Conservation (phyloP, 2,329 filamentous ascomycete species). For the Aureobasidium sp. region DNA sequence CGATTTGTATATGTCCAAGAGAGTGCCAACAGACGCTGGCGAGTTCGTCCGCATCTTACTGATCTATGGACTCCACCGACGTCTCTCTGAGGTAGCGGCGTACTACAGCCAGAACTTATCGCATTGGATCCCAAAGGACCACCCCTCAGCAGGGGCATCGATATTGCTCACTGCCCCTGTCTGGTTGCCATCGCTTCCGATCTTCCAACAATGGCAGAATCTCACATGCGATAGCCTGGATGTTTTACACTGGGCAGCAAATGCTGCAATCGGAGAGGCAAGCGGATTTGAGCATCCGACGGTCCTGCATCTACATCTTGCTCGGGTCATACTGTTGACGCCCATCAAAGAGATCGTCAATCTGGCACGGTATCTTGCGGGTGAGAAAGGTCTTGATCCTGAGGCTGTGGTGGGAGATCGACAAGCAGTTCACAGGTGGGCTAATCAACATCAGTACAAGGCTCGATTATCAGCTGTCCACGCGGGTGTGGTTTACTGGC, state of each 20-base stretch:
- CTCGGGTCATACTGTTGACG: slow-evolving; percentile 58
- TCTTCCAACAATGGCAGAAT: slow-evolving; percentile 56
- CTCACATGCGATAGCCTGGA: slow-evolving; percentile 57
- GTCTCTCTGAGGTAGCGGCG: slow-evolving; percentile 54
- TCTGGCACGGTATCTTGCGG: slow-evolving; percentile 34
- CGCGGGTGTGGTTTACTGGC: slow-evolving; percentile 59
- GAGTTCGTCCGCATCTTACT: slow-evolving; percentile 56
- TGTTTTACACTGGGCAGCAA: slow-evolving; percentile 65
- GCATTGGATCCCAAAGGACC: slow-evolving; percentile 32
- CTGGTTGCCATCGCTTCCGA: slow-evolving; percentile 44
- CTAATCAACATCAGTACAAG: slow-evolving; percentile 59
- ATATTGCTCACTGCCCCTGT: background rate
- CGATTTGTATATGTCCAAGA: slow-evolving; percentile 56
- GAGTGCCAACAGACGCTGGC: slow-evolving; percentile 46
- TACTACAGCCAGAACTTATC: slow-evolving; percentile 52
- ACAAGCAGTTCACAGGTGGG: slow-evolving; percentile 52
- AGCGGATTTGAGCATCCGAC: slow-evolving; percentile 61
- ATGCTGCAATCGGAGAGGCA: slow-evolving; percentile 54
- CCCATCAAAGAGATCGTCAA: slow-evolving; percentile 53
- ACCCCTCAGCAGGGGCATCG: background rate
- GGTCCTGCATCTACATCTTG: slow-evolving; percentile 61
- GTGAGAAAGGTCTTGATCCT: background rate
- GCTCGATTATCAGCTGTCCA: slow-evolving; percentile 61
- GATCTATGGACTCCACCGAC: slow-evolving; percentile 56
- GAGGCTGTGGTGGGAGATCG: slow-evolving; percentile 22